Percentiles rank a stretch among this genome's conserved stretches.
These are phyloP conservation scores for Asterophora lycoperdoides DNA, from an alignment of 768 basidiomycete genomes.

Conservation along the genomic window DNA sequence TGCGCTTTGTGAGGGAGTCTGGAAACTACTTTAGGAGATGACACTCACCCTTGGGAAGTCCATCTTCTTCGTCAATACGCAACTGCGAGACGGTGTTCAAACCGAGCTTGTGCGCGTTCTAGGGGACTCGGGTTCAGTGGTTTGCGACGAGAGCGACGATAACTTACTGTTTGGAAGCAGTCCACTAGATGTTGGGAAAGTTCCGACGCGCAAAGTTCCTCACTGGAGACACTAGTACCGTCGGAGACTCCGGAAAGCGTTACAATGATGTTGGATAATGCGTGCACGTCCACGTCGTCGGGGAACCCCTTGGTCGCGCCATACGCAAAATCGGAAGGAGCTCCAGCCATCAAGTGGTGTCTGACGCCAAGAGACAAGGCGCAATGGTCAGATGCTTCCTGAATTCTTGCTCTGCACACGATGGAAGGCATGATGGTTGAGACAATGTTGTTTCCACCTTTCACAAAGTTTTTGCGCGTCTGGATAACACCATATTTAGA, in stretches of 20 bases:
- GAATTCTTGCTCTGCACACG: constrained; percentile 32
- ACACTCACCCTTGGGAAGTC: constrained; percentile 36
- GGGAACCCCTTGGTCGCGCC: constrained; percentile 33
- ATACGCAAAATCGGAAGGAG: constrained; percentile 25
- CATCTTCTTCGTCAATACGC: constrained; percentile 42
- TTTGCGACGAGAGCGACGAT: neutral
- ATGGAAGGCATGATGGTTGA: constrained; percentile 26
- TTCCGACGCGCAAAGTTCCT: constrained; percentile 44
- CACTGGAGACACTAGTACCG: constrained; percentile 33
- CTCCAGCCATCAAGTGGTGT: constrained; percentile 36
- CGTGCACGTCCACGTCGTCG: constrained; percentile 44
- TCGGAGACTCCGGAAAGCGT: constrained; percentile 53
- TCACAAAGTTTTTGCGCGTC: too few species aligned
- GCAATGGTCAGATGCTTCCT: constrained; percentile 40
- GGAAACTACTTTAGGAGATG: constrained; percentile 7
- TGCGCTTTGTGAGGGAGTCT: constrained; percentile 2
- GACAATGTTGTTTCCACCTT: too few species aligned
- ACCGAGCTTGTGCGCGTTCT: constrained; percentile 62
- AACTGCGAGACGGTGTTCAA: constrained; percentile 54
- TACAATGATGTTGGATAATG: constrained; percentile 47
- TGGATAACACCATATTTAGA: constrained; percentile 4
- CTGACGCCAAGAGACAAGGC: constrained; percentile 42
- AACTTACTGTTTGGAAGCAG: constrained; percentile 47
- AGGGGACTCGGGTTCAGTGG: neutral
- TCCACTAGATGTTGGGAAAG: constrained; percentile 45